Evolutionary conservation across 179 eudicot species (phyloP), one percentile per base, ranked within the genome.

Genomic region (Patellifolia procumbens): DNA sequence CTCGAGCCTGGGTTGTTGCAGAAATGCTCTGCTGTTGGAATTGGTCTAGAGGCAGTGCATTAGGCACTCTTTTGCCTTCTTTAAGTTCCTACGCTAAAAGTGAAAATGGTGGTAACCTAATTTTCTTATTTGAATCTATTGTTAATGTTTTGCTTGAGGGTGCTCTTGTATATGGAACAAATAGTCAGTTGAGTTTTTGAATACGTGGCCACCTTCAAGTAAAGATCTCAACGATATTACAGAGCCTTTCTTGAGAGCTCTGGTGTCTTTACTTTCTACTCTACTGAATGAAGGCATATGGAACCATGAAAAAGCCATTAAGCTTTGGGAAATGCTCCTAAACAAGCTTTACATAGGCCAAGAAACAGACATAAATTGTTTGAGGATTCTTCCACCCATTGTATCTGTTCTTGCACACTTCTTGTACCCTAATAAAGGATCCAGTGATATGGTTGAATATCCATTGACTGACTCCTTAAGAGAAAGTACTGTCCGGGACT

Each of bases 11-110:
- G 99, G 92, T 95, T 78, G 97, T 90, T 73, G 95, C 91, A 77
- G 97, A 95, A 85, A 83, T 95, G 80, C 88, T 95, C 70, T 95
- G 99, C 84, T 81, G 96, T 58, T 93, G 98, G 99, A 88, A 88
- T 76, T 95, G 99, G 99, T 83, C 83, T 66, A 86, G 90, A 58
- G 99, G 99, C 46, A 81, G 91, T 85, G 94, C 87, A 75, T 74
- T 86, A 77, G 79, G 76, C 74, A 88, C 97, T 75, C 85, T 95
- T 78, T 80, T 95, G 72, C 98, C 99, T 73, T 79, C 72, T 53
- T 76, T 95, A 73, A 80, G 78, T 60, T 67, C 78, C 53, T 85
- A 87, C 76, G 81, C 85, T 35, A 85, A 79, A 82, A 75, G 75
- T 58, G 87, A 74, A 52, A 52, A 70, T 46, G 58, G 74, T 58